These are phyloP conservation scores for Effrenium voratum DNA, from an alignment of 73 alveolate species.

Conservation along the genomic window DNA sequence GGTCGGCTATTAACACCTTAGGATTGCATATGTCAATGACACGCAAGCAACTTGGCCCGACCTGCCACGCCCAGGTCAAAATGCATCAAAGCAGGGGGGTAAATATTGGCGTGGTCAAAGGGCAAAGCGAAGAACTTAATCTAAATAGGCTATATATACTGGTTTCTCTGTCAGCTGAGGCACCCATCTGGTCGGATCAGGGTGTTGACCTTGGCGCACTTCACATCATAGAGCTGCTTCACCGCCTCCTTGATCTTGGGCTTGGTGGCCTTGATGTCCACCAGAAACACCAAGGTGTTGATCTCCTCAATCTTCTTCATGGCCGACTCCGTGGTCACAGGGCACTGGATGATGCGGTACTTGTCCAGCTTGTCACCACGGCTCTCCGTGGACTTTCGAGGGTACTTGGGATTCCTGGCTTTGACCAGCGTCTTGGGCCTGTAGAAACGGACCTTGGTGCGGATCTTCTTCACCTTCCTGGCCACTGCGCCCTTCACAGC, in stretches of 20 bases:
- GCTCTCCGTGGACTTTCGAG: constrained; percentile 18
- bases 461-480: constrained; percentile 8
- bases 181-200: constrained; percentile 96
- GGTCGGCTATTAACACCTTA: no score
- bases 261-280: constrained; percentile 96
- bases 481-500: constrained; percentile 53
- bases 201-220: constrained; percentile 96
- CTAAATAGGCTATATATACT: no score
- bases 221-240: constrained; percentile 95
- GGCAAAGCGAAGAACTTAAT: no score
- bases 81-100: no score
- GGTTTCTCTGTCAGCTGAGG: neutral
- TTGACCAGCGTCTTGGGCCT: neutral
- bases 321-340: constrained; percentile 96
- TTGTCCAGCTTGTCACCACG: constrained; percentile 54
- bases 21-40: no score
- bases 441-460: constrained; percentile 29
- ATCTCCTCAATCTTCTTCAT: constrained; percentile 96
- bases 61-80: no score
- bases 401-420: constrained; percentile 32
- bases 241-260: constrained; percentile 96
- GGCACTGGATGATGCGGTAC: constrained; percentile 87
- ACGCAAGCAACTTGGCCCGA: no score
- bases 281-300: constrained; percentile 97
- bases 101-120: no score